These are phyloP conservation scores for Saprolegnia diclina DNA, from an alignment of 352 stramenopile species.

Conservation along the genomic window DNA sequence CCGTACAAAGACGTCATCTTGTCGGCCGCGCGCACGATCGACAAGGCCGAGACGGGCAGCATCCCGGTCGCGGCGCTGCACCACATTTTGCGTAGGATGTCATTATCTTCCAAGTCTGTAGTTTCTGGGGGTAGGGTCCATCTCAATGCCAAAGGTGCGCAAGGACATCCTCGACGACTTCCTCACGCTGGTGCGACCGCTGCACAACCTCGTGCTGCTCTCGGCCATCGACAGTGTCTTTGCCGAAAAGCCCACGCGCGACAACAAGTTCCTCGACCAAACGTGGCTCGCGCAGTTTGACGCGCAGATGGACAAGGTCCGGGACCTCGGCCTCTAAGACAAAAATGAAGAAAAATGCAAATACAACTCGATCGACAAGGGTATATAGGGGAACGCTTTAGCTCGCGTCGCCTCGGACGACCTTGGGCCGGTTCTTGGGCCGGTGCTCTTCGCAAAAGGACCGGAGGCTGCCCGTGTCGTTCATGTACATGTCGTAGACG, in stretches of 20 bases:
- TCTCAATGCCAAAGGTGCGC: constrained; percentile 8
- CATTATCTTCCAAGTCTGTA: neutral
- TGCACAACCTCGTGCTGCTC: constrained; percentile 22
- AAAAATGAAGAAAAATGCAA: neutral
- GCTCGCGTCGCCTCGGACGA: too few relatives aligned
- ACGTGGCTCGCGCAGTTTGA: constrained; percentile 79
- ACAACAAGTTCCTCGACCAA: constrained; percentile 73
- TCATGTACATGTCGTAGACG: constrained; percentile 88
- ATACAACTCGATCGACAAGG: neutral
- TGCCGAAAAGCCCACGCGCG: constrained; percentile 49
- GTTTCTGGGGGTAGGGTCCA: neutral
- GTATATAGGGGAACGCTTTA: neutral
- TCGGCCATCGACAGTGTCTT: constrained; percentile 10
- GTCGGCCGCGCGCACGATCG: neutral
- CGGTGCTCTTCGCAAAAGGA: constrained; percentile 76
- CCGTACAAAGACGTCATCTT: constrained; percentile 3
- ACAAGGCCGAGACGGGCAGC: constrained; percentile 1
- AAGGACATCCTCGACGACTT: constrained; percentile 13
- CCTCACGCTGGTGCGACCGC: neutral
- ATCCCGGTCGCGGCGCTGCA: neutral
- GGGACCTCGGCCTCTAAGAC: constrained; percentile 14
- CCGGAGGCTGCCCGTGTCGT: constrained; percentile 71
- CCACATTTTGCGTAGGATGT: constrained; percentile 4
- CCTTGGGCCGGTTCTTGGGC: constrained; percentile 15
- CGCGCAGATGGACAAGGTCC: constrained; percentile 55